Base-by-base conservation (phyloP, 1,139 yeast genomes). In the Suhomyces guaymorum region DNA sequence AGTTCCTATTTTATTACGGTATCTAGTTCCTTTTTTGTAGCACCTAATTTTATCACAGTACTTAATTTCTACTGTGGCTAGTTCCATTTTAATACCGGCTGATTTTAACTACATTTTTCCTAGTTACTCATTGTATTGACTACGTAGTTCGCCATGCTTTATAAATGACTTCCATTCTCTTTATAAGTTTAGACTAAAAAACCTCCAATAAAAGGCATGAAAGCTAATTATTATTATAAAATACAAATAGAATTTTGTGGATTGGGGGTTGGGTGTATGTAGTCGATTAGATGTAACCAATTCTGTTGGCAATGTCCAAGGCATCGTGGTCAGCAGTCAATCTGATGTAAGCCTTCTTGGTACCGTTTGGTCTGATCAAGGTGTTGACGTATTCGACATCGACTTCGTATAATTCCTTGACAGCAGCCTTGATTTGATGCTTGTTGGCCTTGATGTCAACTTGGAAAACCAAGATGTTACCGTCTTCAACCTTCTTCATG, bases 271-370 rank as follows among this genome's bases (percentile, higher is more conserved):
- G 24, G 24, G 31, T 33, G 35, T 5, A 23, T 26, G 28, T 33
- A 27, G 37, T 26, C 33, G 35, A 32, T 81, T 80, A 88, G 73
- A 88, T 84, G 92, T 89, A 89, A 78, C 97, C 97, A 69, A 90
- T 92, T 80, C 94, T 89, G 96, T 90, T 90, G 73, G 98, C 99
- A 74, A 92, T 90, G 73, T 92, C 99, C 73, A 94, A 86, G 72
- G 98, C 98, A 78, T 92, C 99, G 80, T 84, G 87, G 76, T 94
- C 98, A 70, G 97, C 94, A 66, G 97, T 89, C 72, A 92, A 86
- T 80, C 96, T 89, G 71, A 92, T 92, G 80, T 85, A 92, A 67
- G 99, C 99, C 84, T 94, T 94, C 88, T 92, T 92, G 78, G 97
- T 86, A 75, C 98, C 98, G 73, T 92, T 90, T 70, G 98, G 97